Conservation (phyloP, 768 basidiomycete genomes). For the Termitomyces sp. region DNA sequence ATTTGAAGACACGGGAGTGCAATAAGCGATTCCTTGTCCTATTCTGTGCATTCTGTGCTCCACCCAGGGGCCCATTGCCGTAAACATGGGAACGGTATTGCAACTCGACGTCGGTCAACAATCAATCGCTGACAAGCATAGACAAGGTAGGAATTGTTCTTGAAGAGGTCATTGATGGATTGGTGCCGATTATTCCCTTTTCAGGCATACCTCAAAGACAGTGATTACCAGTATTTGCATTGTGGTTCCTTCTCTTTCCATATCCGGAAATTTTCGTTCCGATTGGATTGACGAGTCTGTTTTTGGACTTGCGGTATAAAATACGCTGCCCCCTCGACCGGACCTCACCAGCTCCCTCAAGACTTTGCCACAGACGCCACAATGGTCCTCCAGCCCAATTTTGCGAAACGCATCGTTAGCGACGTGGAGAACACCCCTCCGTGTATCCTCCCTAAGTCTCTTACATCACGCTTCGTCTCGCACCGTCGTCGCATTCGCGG, state of each 20-base stretch:
- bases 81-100: not conserved
- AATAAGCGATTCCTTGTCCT: not conserved
- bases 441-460: slow-evolving; percentile 11
- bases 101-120: not conserved
- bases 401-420: slow-evolving; percentile 14
- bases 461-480: slow-evolving; percentile 18
- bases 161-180: slow-evolving; percentile 3
- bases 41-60: not conserved
- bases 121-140: not conserved
- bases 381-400: slow-evolving; percentile 24
- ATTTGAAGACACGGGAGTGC: not conserved
- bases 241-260: not conserved
- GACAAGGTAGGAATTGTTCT: not conserved
- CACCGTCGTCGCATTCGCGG: slow-evolving; percentile 34
- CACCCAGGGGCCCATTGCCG: not conserved
- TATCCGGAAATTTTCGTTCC: not conserved
- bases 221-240: not conserved
- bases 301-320: not conserved
- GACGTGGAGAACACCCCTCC: slow-evolving; percentile 31
- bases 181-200: not conserved
- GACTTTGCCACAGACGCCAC: slow-evolving; percentile 4
- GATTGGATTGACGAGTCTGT: slow-evolving; percentile 5
- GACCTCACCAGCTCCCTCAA: not conserved
- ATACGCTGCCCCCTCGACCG: not conserved
- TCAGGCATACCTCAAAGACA: not conserved